phyloP scores from a whole-genome alignment of 805 yeast species.

The Sugiyamaella mastotermitis region DNA sequence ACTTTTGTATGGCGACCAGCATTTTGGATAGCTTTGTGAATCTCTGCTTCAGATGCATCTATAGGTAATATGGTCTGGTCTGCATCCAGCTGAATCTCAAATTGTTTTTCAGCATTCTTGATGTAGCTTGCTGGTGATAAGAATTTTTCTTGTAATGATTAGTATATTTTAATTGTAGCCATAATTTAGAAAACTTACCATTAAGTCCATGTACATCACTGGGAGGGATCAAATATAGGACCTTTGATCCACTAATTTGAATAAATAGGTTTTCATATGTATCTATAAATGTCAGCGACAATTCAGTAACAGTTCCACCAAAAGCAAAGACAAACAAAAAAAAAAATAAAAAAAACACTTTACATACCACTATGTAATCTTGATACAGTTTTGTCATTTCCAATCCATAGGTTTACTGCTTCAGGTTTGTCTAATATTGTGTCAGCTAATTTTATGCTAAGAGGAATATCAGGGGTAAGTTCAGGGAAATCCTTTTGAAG shows the following conservation, averaged over 20 bases:
- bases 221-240: constrained; percentile 32
- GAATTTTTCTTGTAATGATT: constrained; percentile 20
- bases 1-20: constrained; percentile 10
- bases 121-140: constrained; percentile 27
- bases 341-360: not conserved
- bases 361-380: constrained; percentile 27
- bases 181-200: constrained; percentile 17
- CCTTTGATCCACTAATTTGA: constrained; percentile 31
- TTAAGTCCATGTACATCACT: constrained; percentile 25
- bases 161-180: not conserved
- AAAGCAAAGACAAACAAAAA: too few relatives aligned
- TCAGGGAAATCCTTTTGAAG: constrained; percentile 23
- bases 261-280: constrained; percentile 34
- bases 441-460: constrained; percentile 17
- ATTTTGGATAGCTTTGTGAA: not conserved
- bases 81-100: constrained; percentile 14
- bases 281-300: constrained; percentile 13
- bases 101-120: constrained; percentile 10
- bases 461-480: constrained; percentile 17
- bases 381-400: constrained; percentile 27
- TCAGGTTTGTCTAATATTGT: constrained; percentile 24
- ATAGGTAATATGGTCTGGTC: constrained; percentile 5
- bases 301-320: too few relatives aligned
- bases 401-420: constrained; percentile 37
- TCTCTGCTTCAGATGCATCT: constrained; percentile 2